phyloP scores from a whole-genome alignment of 2,329 filamentous ascomycete species.

The Colletotrichum lindemuthianum region DNA sequence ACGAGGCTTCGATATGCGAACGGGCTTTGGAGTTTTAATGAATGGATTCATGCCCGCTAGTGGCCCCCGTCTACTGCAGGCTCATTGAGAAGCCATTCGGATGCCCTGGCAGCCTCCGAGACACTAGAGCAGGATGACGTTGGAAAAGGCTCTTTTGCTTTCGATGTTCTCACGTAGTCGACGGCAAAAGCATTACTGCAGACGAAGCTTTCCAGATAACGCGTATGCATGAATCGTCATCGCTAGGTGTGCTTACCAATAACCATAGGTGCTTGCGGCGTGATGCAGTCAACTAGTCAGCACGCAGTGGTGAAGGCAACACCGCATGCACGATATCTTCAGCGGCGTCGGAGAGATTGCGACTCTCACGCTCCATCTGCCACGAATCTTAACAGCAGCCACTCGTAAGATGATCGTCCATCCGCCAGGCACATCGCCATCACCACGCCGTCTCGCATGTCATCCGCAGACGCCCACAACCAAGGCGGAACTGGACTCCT shows the following conservation, averaged over 20 bases:
- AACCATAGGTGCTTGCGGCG: no score
- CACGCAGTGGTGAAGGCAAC: not conserved
- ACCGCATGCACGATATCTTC: not conserved
- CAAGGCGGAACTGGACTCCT: no score
- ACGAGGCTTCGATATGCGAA: conserved; percentile 3
- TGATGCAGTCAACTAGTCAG: no score
- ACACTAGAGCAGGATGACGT: not conserved
- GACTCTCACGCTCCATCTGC: no score
- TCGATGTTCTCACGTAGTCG: no score
- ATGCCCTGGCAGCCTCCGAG: not conserved
- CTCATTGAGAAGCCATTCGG: not conserved
- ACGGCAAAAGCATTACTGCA: not conserved
- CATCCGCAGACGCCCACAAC: no score
- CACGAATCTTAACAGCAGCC: no score
- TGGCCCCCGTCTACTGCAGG: not conserved
- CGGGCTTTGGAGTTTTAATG: not conserved
- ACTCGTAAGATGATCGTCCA: no score
- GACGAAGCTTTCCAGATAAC: not conserved
- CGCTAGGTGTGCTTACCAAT: conserved; percentile 10
- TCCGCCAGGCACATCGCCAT: no score
- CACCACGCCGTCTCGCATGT: no score
- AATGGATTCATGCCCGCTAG: not conserved
- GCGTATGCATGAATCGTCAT: conserved; percentile 11
- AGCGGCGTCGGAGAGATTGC: no score
- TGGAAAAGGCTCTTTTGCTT: no score